phyloP scores from a whole-genome alignment of 306 rosid species.

The Quercus aquifolioides region DNA sequence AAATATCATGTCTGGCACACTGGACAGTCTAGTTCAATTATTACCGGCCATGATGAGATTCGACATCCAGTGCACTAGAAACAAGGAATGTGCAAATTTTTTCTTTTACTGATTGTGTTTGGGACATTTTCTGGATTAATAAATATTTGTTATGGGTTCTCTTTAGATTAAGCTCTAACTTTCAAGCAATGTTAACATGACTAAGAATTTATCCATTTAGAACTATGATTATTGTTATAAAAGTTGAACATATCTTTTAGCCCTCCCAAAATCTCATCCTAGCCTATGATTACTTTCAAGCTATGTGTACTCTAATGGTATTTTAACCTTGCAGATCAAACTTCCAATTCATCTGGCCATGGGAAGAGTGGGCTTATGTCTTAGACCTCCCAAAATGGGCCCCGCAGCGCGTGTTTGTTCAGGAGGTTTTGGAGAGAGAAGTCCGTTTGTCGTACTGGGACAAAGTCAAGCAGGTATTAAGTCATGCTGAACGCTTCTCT shows the following conservation, averaged over 20 bases:
- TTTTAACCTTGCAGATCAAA: constrained; percentile 66
- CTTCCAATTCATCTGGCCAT: constrained; percentile 99
- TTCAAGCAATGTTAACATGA: neutral
- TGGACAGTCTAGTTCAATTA: neutral
- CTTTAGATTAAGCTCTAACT: neutral
- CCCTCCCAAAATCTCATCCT: no score
- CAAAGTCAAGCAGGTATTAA: constrained; percentile 89
- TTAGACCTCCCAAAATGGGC: constrained; percentile 98
- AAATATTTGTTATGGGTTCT: neutral
- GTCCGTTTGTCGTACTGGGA: constrained; percentile 98
- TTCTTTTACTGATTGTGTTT: neutral
- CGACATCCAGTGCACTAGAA: neutral
- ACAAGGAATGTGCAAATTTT: neutral
- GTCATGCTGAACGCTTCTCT: constrained; percentile 3
- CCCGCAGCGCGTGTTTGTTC: constrained; percentile 96
- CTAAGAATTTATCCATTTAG: neutral
- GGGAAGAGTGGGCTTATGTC: constrained; percentile 99
- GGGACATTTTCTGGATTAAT: neutral
- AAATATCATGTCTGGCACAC: neutral
- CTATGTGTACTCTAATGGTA: constrained; percentile 5
- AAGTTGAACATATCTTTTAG: neutral
- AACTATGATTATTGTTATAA: neutral
- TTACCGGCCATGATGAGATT: neutral
- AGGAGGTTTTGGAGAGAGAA: constrained; percentile 98
- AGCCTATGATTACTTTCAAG: neutral